A percentile compares a stretch with the other conserved stretches of the same genome.
These are phyloP conservation scores for Phytophthora boehmeriae DNA, from an alignment of 352 stramenopile genomes.

Conservation along the genomic window DNA sequence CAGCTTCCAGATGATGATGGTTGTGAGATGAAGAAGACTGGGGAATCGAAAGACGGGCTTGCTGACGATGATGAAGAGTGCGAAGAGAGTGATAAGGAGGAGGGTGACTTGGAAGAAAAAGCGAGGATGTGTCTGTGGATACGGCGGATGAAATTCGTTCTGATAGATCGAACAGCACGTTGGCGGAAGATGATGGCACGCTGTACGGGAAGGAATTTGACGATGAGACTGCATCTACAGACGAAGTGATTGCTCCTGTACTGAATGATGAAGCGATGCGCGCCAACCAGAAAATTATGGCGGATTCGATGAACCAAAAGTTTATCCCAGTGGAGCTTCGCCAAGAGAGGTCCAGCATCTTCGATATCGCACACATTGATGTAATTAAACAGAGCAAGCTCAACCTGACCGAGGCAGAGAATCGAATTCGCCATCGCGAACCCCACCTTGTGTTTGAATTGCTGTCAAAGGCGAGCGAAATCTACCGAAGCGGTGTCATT, in stretches of 20 bases:
- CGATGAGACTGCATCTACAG: slow-evolving; percentile 51
- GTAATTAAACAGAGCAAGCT: slow-evolving; percentile 86
- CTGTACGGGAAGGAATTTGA: slow-evolving; percentile 88
- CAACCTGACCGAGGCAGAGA: slow-evolving; percentile 78
- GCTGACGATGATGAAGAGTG: slow-evolving; percentile 46
- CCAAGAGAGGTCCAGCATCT: slow-evolving; percentile 59
- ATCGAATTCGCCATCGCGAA: slow-evolving; percentile 83
- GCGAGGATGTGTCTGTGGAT: slow-evolving; percentile 17
- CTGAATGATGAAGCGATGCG: slow-evolving; percentile 59
- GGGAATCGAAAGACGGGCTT: slow-evolving; percentile 29
- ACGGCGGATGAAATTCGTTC: slow-evolving; percentile 45
- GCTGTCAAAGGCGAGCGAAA: slow-evolving; percentile 82
- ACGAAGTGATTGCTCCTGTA: slow-evolving; percentile 60
- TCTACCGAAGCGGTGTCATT: slow-evolving; percentile 84
- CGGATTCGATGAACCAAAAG: slow-evolving; percentile 84
- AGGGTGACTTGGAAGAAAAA: slow-evolving; percentile 59
- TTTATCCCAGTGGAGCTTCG: slow-evolving; percentile 74
- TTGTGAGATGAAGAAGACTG: slow-evolving; percentile 16
- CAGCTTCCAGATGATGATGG: slow-evolving; percentile 62
- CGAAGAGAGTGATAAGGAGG: slow-evolving; percentile 35
- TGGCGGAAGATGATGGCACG: slow-evolving; percentile 83
- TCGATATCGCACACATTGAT: slow-evolving; percentile 78
- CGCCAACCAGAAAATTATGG: slow-evolving; percentile 78
- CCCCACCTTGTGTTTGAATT: slow-evolving; percentile 84
- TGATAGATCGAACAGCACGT: slow-evolving; percentile 64